phyloP scores from a whole-genome alignment of 108 stramenopile species.

The Cyclotella sp. region DNA sequence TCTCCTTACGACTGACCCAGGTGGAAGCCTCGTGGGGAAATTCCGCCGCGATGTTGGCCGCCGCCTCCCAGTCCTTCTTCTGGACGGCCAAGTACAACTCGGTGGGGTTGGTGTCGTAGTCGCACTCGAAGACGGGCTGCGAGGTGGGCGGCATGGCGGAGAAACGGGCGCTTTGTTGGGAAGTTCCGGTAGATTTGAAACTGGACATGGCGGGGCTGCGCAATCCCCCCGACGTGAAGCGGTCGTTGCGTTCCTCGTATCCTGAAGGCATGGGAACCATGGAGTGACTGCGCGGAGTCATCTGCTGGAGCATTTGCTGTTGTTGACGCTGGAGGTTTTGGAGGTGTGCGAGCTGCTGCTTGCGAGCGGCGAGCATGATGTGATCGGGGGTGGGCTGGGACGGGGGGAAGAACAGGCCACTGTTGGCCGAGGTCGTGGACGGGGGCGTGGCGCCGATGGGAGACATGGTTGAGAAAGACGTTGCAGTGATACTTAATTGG shows the following conservation, averaged over 20 bases:
- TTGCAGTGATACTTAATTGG: neutral
- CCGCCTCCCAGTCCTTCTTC: conserved; percentile 75
- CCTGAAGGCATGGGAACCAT: neutral
- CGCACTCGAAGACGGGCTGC: conserved; percentile 58
- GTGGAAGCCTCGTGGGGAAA: conserved; percentile 65
- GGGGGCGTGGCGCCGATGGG: conserved; percentile 17
- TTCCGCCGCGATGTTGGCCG: conserved; percentile 42
- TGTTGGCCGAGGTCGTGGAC: conserved; percentile 2
- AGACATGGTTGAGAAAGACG: neutral
- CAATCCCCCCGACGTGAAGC: conserved; percentile 1
- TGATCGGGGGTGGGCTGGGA: conserved; percentile 43
- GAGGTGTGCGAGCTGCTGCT: conserved; percentile 50
- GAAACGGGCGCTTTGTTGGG: neutral
- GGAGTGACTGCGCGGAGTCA: conserved; percentile 18
- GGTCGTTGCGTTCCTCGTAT: conserved; percentile 20
- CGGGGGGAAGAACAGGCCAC: conserved; percentile 36
- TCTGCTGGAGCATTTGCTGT: conserved; percentile 38
- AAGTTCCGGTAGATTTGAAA: neutral
- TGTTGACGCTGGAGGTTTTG: conserved; percentile 55
- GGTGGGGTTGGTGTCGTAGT: conserved; percentile 82
- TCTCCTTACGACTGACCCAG: conserved; percentile 82
- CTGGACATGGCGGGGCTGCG: conserved; percentile 12
- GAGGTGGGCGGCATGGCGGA: conserved; percentile 6
- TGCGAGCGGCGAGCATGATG: conserved; percentile 41
- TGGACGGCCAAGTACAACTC: conserved; percentile 77